Conservation (phyloP, 208 protist genomes). For the Balamuthia mandrillaris region DNA sequence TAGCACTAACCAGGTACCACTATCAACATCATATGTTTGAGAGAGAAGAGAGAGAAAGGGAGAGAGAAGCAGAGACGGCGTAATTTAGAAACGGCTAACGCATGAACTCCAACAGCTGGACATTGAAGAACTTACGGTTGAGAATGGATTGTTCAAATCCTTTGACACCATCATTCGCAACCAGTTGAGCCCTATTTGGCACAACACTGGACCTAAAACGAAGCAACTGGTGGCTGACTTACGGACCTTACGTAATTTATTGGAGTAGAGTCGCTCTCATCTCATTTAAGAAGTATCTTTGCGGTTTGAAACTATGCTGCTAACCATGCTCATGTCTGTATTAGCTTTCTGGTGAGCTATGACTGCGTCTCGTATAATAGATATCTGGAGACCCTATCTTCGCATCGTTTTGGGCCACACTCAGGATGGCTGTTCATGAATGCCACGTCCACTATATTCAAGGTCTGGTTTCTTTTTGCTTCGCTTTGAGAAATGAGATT, state of each 20-base stretch:
- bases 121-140: slow-evolving; percentile 20
- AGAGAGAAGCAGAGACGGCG: no score
- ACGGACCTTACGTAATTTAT: background rate
- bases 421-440: slow-evolving; percentile 18
- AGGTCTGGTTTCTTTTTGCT: background rate
- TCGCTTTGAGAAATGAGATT: background rate
- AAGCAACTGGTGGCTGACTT: slow-evolving; percentile 34
- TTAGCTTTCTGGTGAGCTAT: slow-evolving; percentile 2
- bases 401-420: slow-evolving; percentile 15
- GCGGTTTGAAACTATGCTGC: background rate
- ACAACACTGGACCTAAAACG: slow-evolving; percentile 18
- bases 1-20: slow-evolving; percentile 26
- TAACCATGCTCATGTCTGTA: background rate
- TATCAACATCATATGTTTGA: no score
- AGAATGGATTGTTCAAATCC: slow-evolving; percentile 33
- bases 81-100: no score
- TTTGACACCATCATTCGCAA: slow-evolving; percentile 32
- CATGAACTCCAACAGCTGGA: slow-evolving; percentile 30
- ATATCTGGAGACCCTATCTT: slow-evolving; percentile 13
- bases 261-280: background rate
- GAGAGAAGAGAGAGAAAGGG: no score
- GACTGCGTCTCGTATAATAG: slow-evolving; percentile 33
- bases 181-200: slow-evolving; percentile 30
- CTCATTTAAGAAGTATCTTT: background rate
- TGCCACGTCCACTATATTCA: background rate